Percentiles rank a stretch among this genome's conserved stretches.
These are phyloP conservation scores for Dimargaris cristalligena DNA, from an alignment of 192 early-diverging fungal species.

Conservation along the genomic window DNA sequence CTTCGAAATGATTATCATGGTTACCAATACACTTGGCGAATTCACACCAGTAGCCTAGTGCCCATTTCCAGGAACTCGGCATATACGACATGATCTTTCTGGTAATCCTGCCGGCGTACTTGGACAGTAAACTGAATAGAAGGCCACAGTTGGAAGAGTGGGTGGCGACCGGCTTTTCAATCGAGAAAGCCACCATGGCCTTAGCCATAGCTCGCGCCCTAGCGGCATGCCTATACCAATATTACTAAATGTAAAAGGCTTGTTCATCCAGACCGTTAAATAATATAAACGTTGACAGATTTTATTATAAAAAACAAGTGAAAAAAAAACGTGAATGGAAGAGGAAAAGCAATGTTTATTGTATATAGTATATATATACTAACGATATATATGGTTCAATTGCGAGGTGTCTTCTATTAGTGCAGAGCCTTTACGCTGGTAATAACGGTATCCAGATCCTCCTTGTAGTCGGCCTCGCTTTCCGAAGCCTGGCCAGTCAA, in stretches of 20 bases:
- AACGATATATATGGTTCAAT: too few species aligned
- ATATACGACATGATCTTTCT: background rate
- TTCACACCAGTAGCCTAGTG: constrained; percentile 12
- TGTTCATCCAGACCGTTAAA: background rate
- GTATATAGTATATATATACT: too few species aligned
- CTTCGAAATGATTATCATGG: constrained; percentile 31
- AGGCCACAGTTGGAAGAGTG: background rate
- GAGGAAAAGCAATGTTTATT: too few species aligned
- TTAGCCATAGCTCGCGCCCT: background rate
- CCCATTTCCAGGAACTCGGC: background rate
- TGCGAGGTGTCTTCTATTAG: too few species aligned
- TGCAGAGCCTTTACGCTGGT: too few species aligned
- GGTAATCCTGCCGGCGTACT: background rate
- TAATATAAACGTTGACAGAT: background rate
- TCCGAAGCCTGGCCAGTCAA: constrained; percentile 60
- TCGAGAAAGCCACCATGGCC: background rate
- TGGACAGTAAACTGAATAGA: background rate
- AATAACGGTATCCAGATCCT: too few species aligned
- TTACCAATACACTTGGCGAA: constrained; percentile 25
- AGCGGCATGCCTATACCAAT: too few species aligned
- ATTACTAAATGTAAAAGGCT: too few species aligned
- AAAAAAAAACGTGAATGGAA: too few species aligned
- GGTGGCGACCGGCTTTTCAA: background rate
- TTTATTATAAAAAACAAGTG: constrained; percentile 32
- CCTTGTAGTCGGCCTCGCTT: constrained; percentile 66